These are phyloP conservation scores for Fennellomyces sp. DNA, from an alignment of 371 early-diverging fungal genomes.

Conservation along the genomic window DNA sequence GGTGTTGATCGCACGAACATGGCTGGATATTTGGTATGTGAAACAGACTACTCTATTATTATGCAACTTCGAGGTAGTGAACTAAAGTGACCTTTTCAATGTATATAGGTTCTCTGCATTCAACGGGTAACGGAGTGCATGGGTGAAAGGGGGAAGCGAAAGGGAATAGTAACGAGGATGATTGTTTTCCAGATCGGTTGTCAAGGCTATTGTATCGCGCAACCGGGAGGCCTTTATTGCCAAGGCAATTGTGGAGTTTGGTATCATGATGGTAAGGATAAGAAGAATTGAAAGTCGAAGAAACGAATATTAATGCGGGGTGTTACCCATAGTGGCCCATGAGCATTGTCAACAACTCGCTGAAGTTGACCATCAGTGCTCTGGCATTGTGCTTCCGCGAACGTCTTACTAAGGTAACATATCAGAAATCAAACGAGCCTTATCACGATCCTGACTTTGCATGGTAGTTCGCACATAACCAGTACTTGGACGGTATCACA, in stretches of 20 bases:
- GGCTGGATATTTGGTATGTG: slow-evolving; percentile 71
- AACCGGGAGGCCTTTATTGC: slow-evolving; percentile 66
- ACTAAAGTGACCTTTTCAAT: no score
- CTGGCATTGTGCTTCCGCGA: slow-evolving; percentile 80
- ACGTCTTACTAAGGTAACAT: slow-evolving; percentile 66
- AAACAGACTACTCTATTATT: not conserved
- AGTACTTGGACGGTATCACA: slow-evolving; percentile 80
- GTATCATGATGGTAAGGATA: slow-evolving; percentile 76
- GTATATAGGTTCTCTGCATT: slow-evolving; percentile 66
- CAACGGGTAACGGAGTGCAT: slow-evolving; percentile 51
- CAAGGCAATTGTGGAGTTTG: slow-evolving; percentile 67
- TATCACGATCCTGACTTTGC: not conserved
- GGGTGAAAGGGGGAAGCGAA: not conserved
- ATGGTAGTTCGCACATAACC: slow-evolving; percentile 74
- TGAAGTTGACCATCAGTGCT: slow-evolving; percentile 70
- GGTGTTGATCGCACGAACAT: slow-evolving; percentile 72
- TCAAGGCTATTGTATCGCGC: slow-evolving; percentile 75
- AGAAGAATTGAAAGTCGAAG: not conserved
- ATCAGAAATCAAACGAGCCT: not conserved
- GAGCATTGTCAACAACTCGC: slow-evolving; percentile 76
- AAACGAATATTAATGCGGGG: not conserved
- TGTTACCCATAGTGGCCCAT: slow-evolving; percentile 66
- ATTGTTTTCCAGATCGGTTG: slow-evolving; percentile 50
- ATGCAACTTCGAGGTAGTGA: no score
- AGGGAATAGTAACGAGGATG: no score